Evolutionary conservation across 1,139 yeast species (phyloP), one percentile per base, ranked within the genome.

Genomic region (Sugiyamaella xylanicola): DNA sequence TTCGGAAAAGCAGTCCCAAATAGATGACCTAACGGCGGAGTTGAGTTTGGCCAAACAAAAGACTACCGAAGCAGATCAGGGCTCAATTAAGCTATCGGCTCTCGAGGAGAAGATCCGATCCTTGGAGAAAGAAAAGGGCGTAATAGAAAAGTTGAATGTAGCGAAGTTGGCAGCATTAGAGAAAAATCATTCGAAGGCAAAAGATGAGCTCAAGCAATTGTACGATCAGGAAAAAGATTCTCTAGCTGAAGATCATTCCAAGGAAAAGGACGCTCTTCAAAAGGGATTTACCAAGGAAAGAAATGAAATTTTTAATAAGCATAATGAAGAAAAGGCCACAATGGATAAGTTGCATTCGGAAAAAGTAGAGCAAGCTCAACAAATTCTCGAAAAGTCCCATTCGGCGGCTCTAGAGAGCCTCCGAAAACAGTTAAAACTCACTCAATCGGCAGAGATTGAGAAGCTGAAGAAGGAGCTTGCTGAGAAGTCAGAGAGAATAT

Each of bases 301-400:
- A 19, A 47, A 51, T 27, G 57, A 59, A 19, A 42, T 59, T 15
- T 7, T 46, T 21, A 57, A 62, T 39, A 49, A 54, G 22, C 48
- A 56, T 20, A 40, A 51, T 7, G 57, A 57, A n/a, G 53, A 58
- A 19, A 48, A 56, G 11, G 48, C 46, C 39, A 51, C 49, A 16
- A 29, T 49, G 35, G 41, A 57, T 15, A 48, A 56, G 9, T 35
- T 15, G n/a, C 22, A 48, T 16, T 22, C 9, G 5, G 16, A 39
- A 16, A 27, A 50, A 36, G 15, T 46, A 16, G 51, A 48, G 17
- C 55, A 47, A 21, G 46, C 57, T 32, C 53, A 56, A 21, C 50
- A 53, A 49, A 63, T 67, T 51, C 51, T 66, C 20, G 43, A 58
- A 20, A 43, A 54, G 2, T 41, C 53, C n/a, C 52, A 61, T 15